Base-by-base conservation (phyloP, 164 flowering plant genomes). In the Macadamia tetraphylla region DNA sequence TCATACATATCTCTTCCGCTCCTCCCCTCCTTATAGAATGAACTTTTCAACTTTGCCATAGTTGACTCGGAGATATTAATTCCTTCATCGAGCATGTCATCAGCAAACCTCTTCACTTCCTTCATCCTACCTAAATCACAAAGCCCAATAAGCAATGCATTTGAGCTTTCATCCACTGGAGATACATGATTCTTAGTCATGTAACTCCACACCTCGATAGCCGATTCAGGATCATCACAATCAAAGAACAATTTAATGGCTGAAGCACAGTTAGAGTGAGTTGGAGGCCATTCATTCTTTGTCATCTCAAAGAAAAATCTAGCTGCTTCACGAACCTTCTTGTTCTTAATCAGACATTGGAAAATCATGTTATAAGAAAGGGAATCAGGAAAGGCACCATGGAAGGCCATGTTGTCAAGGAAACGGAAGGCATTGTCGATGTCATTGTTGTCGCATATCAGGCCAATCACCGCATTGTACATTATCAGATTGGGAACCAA, bases 361-460 rank as follows among this genome's bases (percentile, higher is more conserved):
- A 89, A 91, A 67, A 91, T 88, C 80, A 80, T 75, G 77, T 87
- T 88, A 70, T 91, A 91, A 0, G 86, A 85, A 35, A 76, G 58
- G 29, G 90, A 85, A 70, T 88, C 82, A 3, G 97, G 90, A 67
- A 91, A 91, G 40, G 85, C 84, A 1, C 93, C 95, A 72, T 85
- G 58, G 66, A 79, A 85, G 30, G 77, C 83, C 93, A 91, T 91
- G 59, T 77, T 83, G 48, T 89, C 91, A 6, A 91, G 84, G 8
- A 84, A 74, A 12, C 78, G 78, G 31, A 80, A 81, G 14, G 89
- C 88, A 32, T 66, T 64, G 56, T 84, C 81, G 57, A 80, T 59
- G 6, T 82, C 85, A 63, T 80, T 71, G 62, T 80, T 79, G 70
- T 76, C 73, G 76, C 94, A 85, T 3, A 83, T 76, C 70, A 91